These are phyloP conservation scores for Solanum pimpinellifolium DNA, from an alignment of 257 asterid species.

Conservation along the genomic window DNA sequence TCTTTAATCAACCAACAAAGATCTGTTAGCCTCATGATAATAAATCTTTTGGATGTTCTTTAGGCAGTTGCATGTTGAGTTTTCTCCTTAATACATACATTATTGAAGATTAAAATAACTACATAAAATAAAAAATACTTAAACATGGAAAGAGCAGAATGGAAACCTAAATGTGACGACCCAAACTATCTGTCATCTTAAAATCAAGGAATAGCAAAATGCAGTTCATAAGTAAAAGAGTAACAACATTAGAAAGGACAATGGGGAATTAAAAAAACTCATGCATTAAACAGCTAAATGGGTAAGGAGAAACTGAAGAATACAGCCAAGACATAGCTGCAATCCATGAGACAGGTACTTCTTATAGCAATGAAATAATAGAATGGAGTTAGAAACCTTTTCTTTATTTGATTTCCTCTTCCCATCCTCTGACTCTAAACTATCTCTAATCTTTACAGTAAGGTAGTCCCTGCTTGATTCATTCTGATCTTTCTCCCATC, in stretches of 20 bases:
- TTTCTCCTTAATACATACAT: not conserved
- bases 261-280: not conserved
- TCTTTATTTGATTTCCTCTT: constrained; percentile 36
- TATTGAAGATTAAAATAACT: not conserved
- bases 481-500: constrained; percentile 17
- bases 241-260: not conserved
- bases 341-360: not conserved
- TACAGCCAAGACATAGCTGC: not conserved
- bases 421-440: constrained; percentile 30
- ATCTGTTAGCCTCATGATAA: not conserved
- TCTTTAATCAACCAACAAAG: not conserved
- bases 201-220: not conserved
- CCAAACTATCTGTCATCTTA: not conserved
- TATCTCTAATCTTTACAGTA: constrained; percentile 12
- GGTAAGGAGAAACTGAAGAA: not conserved
- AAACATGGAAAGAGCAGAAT: not conserved
- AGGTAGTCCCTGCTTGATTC: constrained; percentile 22
- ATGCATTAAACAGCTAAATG: not conserved
- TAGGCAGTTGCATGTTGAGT: not conserved
- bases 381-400: constrained; percentile 34
- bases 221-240: not conserved
- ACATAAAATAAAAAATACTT: not conserved
- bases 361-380: not conserved
- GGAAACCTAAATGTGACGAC: not conserved
- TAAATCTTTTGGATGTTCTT: not conserved